Evolutionary conservation across 352 stramenopile genomes (phyloP).

Genomic region (Aphanomyces euteiches): DNA sequence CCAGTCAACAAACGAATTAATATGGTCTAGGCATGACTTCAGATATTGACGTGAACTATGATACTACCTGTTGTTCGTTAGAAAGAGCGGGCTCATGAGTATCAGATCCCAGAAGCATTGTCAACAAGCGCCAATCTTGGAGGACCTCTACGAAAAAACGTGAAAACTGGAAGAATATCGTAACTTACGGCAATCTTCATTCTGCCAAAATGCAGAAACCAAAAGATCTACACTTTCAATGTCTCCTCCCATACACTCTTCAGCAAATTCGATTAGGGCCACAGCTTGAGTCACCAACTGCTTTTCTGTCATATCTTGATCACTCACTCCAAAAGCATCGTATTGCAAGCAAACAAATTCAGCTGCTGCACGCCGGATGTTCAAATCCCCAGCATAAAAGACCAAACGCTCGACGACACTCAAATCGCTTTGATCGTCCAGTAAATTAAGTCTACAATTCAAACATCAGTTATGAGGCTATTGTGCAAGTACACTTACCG

Average conservation of each 20-base stretch:
- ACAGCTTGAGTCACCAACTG: conserved; percentile 85
- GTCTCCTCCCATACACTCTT: conserved; percentile 74
- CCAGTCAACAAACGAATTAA: conserved; percentile 68
- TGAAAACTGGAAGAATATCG: neutral
- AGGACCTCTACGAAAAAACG: conserved; percentile 60
- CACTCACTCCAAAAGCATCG: conserved; percentile 71
- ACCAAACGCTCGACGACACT: conserved; percentile 75
- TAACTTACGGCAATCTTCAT: conserved; percentile 80
- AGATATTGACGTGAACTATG: neutral
- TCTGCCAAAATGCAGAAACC: conserved; percentile 79
- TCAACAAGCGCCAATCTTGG: conserved; percentile 72
- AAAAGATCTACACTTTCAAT: conserved; percentile 62
- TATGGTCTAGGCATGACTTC: conserved; percentile 39
- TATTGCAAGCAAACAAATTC: conserved; percentile 88
- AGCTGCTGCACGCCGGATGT: conserved; percentile 73
- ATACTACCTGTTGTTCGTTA: conserved; percentile 57
- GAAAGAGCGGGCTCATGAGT: conserved; percentile 77
- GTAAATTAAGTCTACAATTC: conserved; percentile 56
- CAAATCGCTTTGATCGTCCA: conserved; percentile 73
- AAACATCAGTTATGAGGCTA: neutral
- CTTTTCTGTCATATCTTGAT: conserved; percentile 55
- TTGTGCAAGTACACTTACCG: conserved; percentile 7
- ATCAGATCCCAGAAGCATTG: conserved; percentile 68
- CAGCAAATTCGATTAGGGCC: conserved; percentile 84
- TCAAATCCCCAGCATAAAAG: conserved; percentile 62